These are phyloP conservation scores for Colletotrichum sp. DNA, from an alignment of 2,329 filamentous ascomycete species.

Conservation along the genomic window DNA sequence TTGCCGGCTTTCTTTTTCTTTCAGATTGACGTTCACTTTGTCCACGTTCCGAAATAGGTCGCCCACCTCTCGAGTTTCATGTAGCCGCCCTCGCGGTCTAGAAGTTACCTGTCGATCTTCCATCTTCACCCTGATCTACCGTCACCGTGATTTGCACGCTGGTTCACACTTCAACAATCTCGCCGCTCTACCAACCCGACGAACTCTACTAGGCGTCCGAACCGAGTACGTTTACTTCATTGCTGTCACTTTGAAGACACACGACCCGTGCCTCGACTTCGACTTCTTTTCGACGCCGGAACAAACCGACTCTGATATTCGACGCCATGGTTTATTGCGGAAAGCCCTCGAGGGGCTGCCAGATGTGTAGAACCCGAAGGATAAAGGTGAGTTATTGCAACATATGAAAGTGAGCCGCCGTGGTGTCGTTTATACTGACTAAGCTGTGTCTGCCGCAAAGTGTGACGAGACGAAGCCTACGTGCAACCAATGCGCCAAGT, in stretches of 20 bases:
- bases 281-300: not conserved
- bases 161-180: not conserved
- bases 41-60: not conserved
- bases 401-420: not conserved
- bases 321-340: slow-evolving; percentile 67
- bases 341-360: slow-evolving; percentile 71
- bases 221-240: not conserved
- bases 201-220: not conserved
- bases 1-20: not conserved
- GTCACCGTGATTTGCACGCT: not conserved
- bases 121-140: not conserved
- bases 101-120: not conserved
- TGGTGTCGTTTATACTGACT: slow-evolving; percentile 17
- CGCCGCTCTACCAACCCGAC: not conserved
- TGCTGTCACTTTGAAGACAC: not conserved
- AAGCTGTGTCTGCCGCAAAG: slow-evolving; percentile 38
- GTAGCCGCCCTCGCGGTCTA: not conserved
- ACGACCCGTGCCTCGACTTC: not conserved
- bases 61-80: not conserved
- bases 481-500: slow-evolving; percentile 69
- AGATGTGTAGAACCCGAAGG: slow-evolving; percentile 74
- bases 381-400: slow-evolving; percentile 66
- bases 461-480: slow-evolving; percentile 72
- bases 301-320: not conserved
- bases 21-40: not conserved